Percentiles rank a stretch among this genome's conserved stretches.
These are phyloP conservation scores for Cladophialophora psammophila DNA, from an alignment of 2,329 filamentous ascomycete genomes.

Conservation along the genomic window DNA sequence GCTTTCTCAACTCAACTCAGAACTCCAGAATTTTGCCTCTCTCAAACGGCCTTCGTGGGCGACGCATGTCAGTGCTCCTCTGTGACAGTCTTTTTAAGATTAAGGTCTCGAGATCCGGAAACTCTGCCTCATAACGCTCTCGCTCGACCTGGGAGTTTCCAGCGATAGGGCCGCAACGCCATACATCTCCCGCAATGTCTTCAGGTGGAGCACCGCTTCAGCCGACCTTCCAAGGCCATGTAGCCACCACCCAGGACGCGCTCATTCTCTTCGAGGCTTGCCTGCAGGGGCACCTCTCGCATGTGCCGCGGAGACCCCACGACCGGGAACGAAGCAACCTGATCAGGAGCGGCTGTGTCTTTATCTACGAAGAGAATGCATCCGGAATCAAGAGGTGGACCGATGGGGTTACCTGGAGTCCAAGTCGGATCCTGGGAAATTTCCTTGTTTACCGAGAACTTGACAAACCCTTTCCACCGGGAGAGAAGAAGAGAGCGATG, in stretches of 20 bases:
- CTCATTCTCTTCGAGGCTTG: slow-evolving; percentile 82
- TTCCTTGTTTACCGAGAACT: slow-evolving; percentile 87
- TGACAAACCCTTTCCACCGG: slow-evolving; percentile 76
- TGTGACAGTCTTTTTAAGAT: slow-evolving; percentile 34
- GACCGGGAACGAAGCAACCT: slow-evolving; percentile 79
- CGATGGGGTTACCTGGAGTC: slow-evolving; percentile 89
- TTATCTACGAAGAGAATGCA: slow-evolving; percentile 90
- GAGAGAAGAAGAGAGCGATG: slow-evolving; percentile 84
- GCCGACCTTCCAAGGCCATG: slow-evolving; percentile 72
- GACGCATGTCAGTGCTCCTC: slow-evolving; percentile 13
- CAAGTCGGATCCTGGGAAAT: slow-evolving; percentile 82
- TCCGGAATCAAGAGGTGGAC: slow-evolving; percentile 96
- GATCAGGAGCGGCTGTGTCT: slow-evolving; percentile 83
- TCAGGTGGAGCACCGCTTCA: slow-evolving; percentile 57
- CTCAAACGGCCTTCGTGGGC: neutral
- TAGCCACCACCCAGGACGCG: slow-evolving; percentile 76
- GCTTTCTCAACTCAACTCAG: slow-evolving; percentile 9
- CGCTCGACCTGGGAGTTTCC: slow-evolving; percentile 9
- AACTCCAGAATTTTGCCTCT: neutral
- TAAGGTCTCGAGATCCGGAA: slow-evolving; percentile 29
- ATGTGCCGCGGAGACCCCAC: slow-evolving; percentile 83
- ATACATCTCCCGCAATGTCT: slow-evolving; percentile 35
- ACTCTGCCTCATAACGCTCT: slow-evolving; percentile 19
- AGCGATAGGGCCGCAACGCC: slow-evolving; percentile 9
- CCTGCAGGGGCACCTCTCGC: slow-evolving; percentile 71